phyloP scores from a whole-genome alignment of 2,329 filamentous ascomycete genomes.

The Phialophora verrucosa region DNA sequence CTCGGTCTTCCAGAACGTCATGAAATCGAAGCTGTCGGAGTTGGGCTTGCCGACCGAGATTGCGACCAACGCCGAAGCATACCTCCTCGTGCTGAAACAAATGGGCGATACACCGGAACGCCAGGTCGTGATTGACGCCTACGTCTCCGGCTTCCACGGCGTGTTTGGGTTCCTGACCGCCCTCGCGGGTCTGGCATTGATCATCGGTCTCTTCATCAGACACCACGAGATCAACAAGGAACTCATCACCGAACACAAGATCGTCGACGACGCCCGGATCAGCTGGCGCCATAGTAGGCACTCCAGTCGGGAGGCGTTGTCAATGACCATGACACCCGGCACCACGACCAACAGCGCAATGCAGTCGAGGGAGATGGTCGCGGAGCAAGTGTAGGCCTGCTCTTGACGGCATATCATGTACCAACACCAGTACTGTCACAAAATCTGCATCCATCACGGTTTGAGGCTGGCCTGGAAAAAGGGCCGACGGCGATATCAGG shows the following conservation, averaged over 20 bases:
- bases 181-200: conserved; percentile 23
- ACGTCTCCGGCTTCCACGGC: conserved; percentile 29
- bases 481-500: too few relatives aligned
- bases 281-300: conserved; percentile 7
- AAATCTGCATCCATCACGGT: too few relatives aligned
- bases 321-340: too few relatives aligned
- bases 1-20: conserved; percentile 51
- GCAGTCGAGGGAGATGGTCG: not conserved
- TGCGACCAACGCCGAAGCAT: conserved; percentile 32
- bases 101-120: conserved; percentile 14
- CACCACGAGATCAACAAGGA: conserved; percentile 33
- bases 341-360: not conserved
- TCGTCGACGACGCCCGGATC: conserved; percentile 8
- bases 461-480: too few relatives aligned
- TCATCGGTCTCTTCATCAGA: conserved; percentile 25
- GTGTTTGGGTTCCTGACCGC: conserved; percentile 31
- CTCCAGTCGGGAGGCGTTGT: not conserved
- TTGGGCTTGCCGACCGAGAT: conserved; percentile 24
- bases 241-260: conserved; percentile 27
- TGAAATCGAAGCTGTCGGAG: conserved; percentile 42
- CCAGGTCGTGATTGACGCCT: conserved; percentile 18
- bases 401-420: not conserved
- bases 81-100: conserved; percentile 17
- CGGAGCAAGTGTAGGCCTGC: not conserved
- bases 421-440: too few relatives aligned